Evolutionary conservation across 257 asterid genomes (phyloP).

Genomic region (Plantago ovata): DNA sequence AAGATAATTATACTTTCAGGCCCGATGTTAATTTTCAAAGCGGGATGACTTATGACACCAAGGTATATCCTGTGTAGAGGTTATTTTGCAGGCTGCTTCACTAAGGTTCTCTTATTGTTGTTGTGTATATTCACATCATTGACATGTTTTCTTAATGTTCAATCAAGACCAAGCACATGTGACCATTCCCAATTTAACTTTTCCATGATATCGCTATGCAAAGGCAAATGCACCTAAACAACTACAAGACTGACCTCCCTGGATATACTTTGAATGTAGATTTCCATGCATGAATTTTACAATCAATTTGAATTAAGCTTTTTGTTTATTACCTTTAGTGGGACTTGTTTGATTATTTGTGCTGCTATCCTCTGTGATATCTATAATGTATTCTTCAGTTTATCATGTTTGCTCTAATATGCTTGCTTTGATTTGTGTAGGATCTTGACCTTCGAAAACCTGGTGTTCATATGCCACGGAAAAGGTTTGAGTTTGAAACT

Average conservation of each 20-base stretch:
- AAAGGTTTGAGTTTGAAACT: constrained; percentile 63
- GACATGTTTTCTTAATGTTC: not conserved
- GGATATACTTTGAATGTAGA: not conserved
- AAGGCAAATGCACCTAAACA: not conserved
- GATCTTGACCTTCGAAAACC: constrained; percentile 82
- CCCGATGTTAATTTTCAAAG: constrained; percentile 54
- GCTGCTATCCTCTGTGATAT: constrained; percentile 10
- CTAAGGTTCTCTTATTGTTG: constrained; percentile 2
- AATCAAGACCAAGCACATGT: not conserved
- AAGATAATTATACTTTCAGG: constrained; percentile 62
- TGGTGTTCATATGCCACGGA: constrained; percentile 53
- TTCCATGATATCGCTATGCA: not conserved
- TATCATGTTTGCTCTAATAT: constrained; percentile 13
- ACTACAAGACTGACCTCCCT: not conserved
- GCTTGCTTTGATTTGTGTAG: constrained; percentile 34
- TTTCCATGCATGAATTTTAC: not conserved
- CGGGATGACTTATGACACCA: constrained; percentile 58
- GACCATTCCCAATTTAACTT: not conserved
- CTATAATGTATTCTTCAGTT: constrained; percentile 7
- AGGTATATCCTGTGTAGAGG: constrained; percentile 40
- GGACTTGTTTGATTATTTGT: constrained; percentile 3
- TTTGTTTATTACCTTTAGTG: constrained; percentile 10
- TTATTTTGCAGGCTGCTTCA: not conserved
- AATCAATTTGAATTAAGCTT: constrained; percentile 10
- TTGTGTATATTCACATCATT: not conserved